Percentiles rank a stretch among this genome's conserved stretches.
These are phyloP conservation scores for Melaleuca quinquenervia DNA, from an alignment of 345 rosid genomes.

Conservation along the genomic window DNA sequence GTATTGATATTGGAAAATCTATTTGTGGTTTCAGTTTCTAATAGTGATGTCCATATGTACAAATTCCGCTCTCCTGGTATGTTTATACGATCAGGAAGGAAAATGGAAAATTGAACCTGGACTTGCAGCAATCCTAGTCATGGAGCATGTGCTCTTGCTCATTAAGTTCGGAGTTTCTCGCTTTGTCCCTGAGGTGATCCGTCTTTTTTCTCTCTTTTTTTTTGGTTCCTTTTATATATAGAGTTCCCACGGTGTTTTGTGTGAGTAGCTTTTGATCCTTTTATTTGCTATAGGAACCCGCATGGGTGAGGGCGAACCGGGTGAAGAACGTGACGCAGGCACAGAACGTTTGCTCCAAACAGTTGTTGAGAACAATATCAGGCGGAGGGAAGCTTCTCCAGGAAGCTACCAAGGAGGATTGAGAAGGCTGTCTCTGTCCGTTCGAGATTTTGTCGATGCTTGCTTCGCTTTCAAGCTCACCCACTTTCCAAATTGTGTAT, in stretches of 20 bases:
- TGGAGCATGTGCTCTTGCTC: constrained; percentile 74
- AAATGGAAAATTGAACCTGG: constrained; percentile 94
- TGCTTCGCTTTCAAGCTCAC: background rate
- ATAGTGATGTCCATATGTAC: constrained; percentile 87
- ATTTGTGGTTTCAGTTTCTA: constrained; percentile 42
- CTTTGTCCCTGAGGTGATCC: constrained; percentile 61
- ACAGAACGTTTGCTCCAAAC: constrained; percentile 61
- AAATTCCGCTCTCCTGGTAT: constrained; percentile 77
- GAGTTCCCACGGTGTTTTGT: background rate
- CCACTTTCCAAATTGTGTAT: background rate
- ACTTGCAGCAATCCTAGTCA: constrained; percentile 68
- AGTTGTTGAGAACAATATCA: constrained; percentile 55
- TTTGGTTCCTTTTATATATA: background rate
- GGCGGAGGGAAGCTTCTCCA: constrained; percentile 14
- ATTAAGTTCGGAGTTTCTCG: constrained; percentile 76
- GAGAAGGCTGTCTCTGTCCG: background rate
- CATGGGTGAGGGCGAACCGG: constrained; percentile 80
- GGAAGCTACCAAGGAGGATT: constrained; percentile 10
- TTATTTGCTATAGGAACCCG: constrained; percentile 53
- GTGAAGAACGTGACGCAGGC: constrained; percentile 63
- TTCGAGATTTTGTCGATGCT: background rate
- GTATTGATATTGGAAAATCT: background rate
- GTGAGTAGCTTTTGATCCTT: background rate
- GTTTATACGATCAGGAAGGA: constrained; percentile 79
- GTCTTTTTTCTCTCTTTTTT: background rate